Conservation (phyloP, 495 filamentous ascomycete genomes). For the Penicillium bovifimosum region DNA sequence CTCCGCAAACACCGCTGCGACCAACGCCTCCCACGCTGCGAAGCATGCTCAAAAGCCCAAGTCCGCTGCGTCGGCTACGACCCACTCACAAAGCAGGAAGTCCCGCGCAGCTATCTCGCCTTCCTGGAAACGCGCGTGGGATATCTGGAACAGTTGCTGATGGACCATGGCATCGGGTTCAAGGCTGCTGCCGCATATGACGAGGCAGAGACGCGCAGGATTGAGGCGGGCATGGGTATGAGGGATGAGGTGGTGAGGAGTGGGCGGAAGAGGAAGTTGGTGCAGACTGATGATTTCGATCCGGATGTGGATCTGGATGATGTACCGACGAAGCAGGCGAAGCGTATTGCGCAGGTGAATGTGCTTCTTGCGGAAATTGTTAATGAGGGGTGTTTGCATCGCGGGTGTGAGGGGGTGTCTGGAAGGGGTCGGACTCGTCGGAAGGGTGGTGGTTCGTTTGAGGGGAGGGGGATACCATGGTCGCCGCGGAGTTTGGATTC, state of each 20-base stretch:
- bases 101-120: conserved; percentile 87
- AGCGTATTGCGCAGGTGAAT: conserved; percentile 2
- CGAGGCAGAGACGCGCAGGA: conserved; percentile 36
- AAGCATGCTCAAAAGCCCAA: conserved; percentile 78
- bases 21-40: conserved; percentile 79
- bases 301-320: background rate
- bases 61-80: conserved; percentile 90
- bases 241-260: background rate
- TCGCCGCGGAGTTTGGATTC: conserved; percentile 5
- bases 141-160: conserved; percentile 69
- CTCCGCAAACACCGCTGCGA: conserved; percentile 91
- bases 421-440: background rate
- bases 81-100: conserved; percentile 87
- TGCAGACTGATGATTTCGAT: background rate
- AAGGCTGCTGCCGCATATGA: conserved; percentile 69
- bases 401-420: background rate
- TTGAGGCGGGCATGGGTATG: conserved; percentile 11
- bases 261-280: conserved; percentile 1
- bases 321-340: conserved; percentile 1
- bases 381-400: background rate
- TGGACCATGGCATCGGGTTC: conserved; percentile 60
- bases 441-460: background rate
- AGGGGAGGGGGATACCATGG: background rate
- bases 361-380: conserved; percentile 1
- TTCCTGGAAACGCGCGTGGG: conserved; percentile 81